Evolutionary conservation across 73 alveolate genomes (phyloP), one percentile per base, ranked within the genome.

Genomic region (Paramecium primaurelia): DNA sequence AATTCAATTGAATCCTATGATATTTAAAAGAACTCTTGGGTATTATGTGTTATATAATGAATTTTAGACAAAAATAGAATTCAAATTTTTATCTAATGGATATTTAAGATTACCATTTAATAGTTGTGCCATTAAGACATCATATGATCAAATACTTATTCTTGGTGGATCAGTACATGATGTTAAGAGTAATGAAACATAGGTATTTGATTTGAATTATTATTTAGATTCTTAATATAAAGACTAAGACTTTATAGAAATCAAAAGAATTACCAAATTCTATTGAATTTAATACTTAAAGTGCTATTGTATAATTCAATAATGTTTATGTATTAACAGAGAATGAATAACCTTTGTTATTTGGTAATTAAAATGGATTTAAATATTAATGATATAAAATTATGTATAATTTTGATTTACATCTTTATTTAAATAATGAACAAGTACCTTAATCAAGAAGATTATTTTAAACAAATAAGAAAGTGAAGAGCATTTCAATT

Each of bases 161-260:
- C 9, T 80, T 1, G 91, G 91, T 45, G 91, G 91, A 20, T 45
- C 77, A 45, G 54, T 80, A 2, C 91, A 80, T 26, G 91, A 80
- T 47, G 91, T 80, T 6, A 45, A 42, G 30, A 26, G 47, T 12
- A 64, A 80, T 80, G 91, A 80, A 80, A 80, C 91, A 16, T 36
- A 80, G 32, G 91, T 80, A 80, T 44, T 25, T 20, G 3, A 73
- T 68, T 8, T 32, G 16, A 9, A 12, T 34, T 6, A 6, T 16
- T 73, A n/a, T 6, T 4, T 0, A 73, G 87, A 38, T 73, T 73
- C 18, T 73, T 20, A 73, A 73, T 11, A 12, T 73, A 9, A 73
- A 73, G 34, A 44, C 40, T 1, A 73, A 73, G 59, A 73, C 87
- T 37, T 6, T 73, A 11, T 16, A 40, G 22, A 73, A 73, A 28